Conservation (phyloP, 257 asterid species). For the Oldenlandia corymbosa region DNA sequence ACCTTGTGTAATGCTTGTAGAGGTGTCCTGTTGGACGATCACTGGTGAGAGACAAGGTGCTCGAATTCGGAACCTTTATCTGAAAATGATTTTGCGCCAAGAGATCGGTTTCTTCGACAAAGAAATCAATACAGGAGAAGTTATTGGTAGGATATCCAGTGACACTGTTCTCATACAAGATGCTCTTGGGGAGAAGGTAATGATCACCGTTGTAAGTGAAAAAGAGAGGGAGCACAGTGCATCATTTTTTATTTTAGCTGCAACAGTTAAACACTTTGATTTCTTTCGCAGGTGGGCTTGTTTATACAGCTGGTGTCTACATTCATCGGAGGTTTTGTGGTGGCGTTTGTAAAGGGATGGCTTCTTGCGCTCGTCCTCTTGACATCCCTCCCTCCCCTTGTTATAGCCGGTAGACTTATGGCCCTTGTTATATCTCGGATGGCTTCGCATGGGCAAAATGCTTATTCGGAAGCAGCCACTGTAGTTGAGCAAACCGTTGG, state of each 20-base stretch:
- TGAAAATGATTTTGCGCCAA: constrained; percentile 59
- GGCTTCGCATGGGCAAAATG: constrained; percentile 34
- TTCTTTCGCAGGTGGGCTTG: constrained; percentile 22
- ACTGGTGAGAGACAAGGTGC: constrained; percentile 91
- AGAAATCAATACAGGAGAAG: constrained; percentile 71
- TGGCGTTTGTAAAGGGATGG: constrained; percentile 36
- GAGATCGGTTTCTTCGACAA: constrained; percentile 77
- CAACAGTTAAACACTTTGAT: background rate
- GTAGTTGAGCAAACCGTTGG: constrained; percentile 54
- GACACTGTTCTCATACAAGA: constrained; percentile 74
- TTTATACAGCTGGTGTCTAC: constrained; percentile 24
- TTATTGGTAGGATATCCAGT: constrained; percentile 58
- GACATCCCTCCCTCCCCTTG: constrained; percentile 34
- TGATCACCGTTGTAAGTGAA: too few species aligned
- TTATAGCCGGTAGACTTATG: constrained; percentile 33
- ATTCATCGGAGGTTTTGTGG: constrained; percentile 24
- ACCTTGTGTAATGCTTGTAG: constrained; percentile 20
- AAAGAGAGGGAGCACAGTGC: too few species aligned
- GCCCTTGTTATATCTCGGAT: constrained; percentile 30
- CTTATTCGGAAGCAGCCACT: constrained; percentile 54
- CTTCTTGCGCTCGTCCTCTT: constrained; percentile 25
- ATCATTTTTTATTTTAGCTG: too few species aligned
- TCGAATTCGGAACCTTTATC: constrained; percentile 48
- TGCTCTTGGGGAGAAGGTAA: constrained; percentile 81
- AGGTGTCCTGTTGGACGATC: constrained; percentile 71